These are phyloP conservation scores for Rhizomucor pusillus DNA, from an alignment of 371 early-diverging fungal genomes.

Conservation along the genomic window DNA sequence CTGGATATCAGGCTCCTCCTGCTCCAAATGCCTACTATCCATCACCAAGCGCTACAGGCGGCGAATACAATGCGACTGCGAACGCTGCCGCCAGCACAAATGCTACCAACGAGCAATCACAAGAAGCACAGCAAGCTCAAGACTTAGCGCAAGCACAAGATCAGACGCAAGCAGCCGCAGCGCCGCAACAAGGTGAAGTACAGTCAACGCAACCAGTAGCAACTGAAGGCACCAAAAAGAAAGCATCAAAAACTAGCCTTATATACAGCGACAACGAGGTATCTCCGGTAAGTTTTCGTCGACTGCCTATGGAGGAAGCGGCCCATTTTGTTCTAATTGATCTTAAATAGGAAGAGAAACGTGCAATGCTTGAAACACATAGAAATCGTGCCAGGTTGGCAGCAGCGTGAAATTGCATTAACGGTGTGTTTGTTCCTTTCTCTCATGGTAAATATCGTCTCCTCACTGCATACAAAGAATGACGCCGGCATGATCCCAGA, in stretches of 20 bases:
- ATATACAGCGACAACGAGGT: constrained; percentile 39
- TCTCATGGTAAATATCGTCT: too few species aligned
- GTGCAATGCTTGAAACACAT: constrained; percentile 18
- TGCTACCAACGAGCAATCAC: constrained; percentile 2
- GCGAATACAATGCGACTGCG: constrained; percentile 7
- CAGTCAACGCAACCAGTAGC: constrained; percentile 1
- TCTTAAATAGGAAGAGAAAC: constrained; percentile 15
- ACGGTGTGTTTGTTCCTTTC: too few species aligned
- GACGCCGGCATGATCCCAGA: too few species aligned
- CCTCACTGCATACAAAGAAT: too few species aligned
- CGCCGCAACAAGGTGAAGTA: constrained; percentile 1
- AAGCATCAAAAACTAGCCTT: constrained; percentile 35
- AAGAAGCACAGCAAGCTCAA: background rate
- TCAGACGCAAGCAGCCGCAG: constrained; percentile 3
- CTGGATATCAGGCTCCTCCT: constrained; percentile 5
- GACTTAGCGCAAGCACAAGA: constrained; percentile 2
- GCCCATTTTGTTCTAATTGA: too few species aligned
- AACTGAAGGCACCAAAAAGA: constrained; percentile 28
- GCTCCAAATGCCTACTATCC: constrained; percentile 13
- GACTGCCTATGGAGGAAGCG: background rate
- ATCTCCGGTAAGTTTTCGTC: constrained; percentile 40
- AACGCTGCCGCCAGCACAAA: too few species aligned
- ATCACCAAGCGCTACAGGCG: constrained; percentile 2
- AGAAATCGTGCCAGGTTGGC: constrained; percentile 5
- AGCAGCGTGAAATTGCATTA: too few species aligned